phyloP scores from a whole-genome alignment of 2,329 filamentous ascomycete species.

The Xylaria sp. region DNA sequence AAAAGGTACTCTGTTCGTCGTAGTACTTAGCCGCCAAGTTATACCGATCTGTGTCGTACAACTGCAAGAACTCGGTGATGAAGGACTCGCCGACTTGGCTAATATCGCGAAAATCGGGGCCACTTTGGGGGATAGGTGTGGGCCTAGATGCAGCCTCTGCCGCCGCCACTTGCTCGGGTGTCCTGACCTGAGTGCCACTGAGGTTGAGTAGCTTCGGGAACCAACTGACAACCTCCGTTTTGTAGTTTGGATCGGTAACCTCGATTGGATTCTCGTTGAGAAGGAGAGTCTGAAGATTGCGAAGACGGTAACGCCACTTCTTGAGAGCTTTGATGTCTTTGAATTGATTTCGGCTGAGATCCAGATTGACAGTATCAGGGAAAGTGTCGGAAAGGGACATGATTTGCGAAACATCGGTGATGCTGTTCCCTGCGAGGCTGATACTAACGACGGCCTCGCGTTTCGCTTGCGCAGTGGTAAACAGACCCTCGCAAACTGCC shows the following conservation, averaged over 20 bases:
- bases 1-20: constrained; percentile 80
- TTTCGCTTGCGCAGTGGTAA: constrained; percentile 77
- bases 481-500: constrained; percentile 82
- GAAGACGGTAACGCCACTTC: constrained; percentile 83
- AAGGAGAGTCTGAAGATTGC: constrained; percentile 81
- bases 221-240: constrained; percentile 78
- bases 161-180: constrained; percentile 74
- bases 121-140: constrained; percentile 69
- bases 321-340: constrained; percentile 73
- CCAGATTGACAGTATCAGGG: constrained; percentile 86
- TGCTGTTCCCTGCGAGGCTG: constrained; percentile 81
- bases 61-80: constrained; percentile 76
- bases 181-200: constrained; percentile 79
- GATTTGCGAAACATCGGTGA: constrained; percentile 77
- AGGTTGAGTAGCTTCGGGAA: constrained; percentile 83
- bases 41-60: constrained; percentile 78
- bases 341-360: constrained; percentile 87
- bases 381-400: constrained; percentile 81
- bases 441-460: constrained; percentile 83
- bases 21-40: constrained; percentile 75
- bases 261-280: constrained; percentile 81
- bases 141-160: constrained; percentile 61
- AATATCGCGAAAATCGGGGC: constrained; percentile 79
- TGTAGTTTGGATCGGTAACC: constrained; percentile 67
- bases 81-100: constrained; percentile 80